Base-by-base conservation (phyloP, 2,329 filamentous ascomycete species). In the Penicillium frequentans region DNA sequence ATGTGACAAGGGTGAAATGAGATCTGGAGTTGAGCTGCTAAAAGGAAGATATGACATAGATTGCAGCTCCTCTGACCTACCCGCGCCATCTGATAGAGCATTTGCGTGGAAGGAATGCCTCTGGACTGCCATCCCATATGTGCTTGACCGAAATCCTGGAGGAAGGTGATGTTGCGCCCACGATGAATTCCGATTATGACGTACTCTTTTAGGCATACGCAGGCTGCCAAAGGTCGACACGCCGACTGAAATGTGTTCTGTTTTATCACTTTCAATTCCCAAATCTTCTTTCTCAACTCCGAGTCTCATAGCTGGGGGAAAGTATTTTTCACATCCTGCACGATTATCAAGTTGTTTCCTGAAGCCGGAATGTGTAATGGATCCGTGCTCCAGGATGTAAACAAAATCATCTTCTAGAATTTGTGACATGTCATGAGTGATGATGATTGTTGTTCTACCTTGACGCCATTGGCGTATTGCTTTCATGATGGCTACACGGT, bases 381-480 rank as follows among this genome's bases (percentile, higher is more conserved):
- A 70, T 0, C 90, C 89, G 11, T 86, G 75, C 31, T 93, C 88
- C 70, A 98, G 77, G 11, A 96, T 83, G 63, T 93, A 96, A 0
- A 96, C 83, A 60, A 88, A 93, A 61, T 98, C 92, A 0, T 86
- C 72, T 0, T 85, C 76, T 5, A 77, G 72, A 10, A 98, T 93
- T 63, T 93, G 89, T 0, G 85, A 83, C 31, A 95, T 83, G 62
- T 98, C 91, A 68, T 98, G 93, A 0, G 95, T 97, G 65, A 98
- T 93, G 63, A 98, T 86, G 51, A 98, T 90, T 0, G 93, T 98
- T 0, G 93, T 97, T 70, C 90, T 95, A 0, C 84, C 88, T 35
- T 76, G 78, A 23, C 95, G 83, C 93, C 92, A 97, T 21, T 82
- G 69, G 8, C 91, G 82, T 52, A 97, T 88, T 0, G 87, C 85